Evolutionary conservation across 2,329 filamentous ascomycete genomes (phyloP), one percentile per base, ranked within the genome.

Genomic region (Pestalotiopsis sp.): DNA sequence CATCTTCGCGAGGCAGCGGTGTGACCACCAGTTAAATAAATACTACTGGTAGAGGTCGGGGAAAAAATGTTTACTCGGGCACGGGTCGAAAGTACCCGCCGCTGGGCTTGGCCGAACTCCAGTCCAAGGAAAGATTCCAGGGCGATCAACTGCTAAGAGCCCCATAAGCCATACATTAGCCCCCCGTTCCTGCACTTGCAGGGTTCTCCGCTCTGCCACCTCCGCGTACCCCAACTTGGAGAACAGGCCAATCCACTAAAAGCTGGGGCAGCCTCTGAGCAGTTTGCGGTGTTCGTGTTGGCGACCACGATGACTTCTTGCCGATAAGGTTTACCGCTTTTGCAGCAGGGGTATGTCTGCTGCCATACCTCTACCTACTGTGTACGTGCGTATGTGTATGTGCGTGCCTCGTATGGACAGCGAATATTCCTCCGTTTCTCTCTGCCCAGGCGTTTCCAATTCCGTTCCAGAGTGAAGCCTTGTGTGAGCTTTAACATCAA

Each of bases 121-220:
- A 27, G 27, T 6, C n/a, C 59, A 36, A 36, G 11, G 27, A 27
- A 14, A 38, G 14, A 62, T 38, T 62, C 38, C 23, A 39, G 38
- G 39, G 62, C 62, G 39, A 52, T 63, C 58, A 63, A 41, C n/a
- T 63, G 31, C 27, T 36, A 45, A 25, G 17, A 45, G 60, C 38
- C 14, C 31, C 23, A 23, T 55, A 38, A 55, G 31, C 39, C 25
- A 23, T 23, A 23, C 20, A 23, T 14, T 55, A 11, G 12, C 12
- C 38, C 39, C 39, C 20, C 39, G 62, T 49, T 64, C 39, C 39
- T 64, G 62, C 62, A 64, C 62, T 55, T 49, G 39, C 64, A 66
- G 64, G 64, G 64, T 66, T 66, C 64, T 66, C 64, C 64, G 64
- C 64, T 59, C 38, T 55, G 52, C 36, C 23, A 25, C 31, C 64